A percentile compares a stretch with the other conserved stretches of the same genome.
Evolutionary conservation across 129 eudicot genomes (phyloP).

Genomic region (Flaveria sonorensis): DNA sequence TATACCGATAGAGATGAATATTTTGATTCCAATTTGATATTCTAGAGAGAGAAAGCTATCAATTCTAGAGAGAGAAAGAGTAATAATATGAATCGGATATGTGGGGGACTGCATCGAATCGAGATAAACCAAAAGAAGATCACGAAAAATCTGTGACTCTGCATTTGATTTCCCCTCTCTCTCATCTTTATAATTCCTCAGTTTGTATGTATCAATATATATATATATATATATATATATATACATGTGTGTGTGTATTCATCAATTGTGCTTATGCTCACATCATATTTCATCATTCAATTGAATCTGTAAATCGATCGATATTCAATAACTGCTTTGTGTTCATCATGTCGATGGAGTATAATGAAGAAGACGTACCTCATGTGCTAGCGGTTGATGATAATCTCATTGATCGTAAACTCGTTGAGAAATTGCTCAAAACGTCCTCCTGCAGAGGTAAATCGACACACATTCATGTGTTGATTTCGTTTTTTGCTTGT

Average conservation of each 20-base stretch:
- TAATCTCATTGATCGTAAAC: constrained; percentile 68
- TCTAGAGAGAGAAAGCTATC: constrained; percentile 13
- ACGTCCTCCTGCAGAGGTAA: constrained; percentile 76
- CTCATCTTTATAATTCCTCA: constrained; percentile 18
- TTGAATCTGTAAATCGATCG: not conserved
- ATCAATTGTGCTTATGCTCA: constrained; percentile 22
- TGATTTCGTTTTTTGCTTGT: not conserved
- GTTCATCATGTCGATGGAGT: constrained; percentile 24
- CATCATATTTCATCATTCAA: constrained; percentile 23
- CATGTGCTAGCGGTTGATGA: constrained; percentile 92
- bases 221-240: not conserved
- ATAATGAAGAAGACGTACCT: constrained; percentile 40
- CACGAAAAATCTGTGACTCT: constrained; percentile 73
- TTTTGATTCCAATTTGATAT: constrained; percentile 23
- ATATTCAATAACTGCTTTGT: not conserved
- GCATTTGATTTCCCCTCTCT: constrained; percentile 37
- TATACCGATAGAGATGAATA: constrained; percentile 12
- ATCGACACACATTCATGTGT: not conserved
- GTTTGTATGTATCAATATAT: not conserved
- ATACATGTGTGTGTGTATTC: not conserved
- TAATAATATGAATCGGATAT: constrained; percentile 27
- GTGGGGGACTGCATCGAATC: constrained; percentile 56
- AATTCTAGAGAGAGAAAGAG: constrained; percentile 32
- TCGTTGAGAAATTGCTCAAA: constrained; percentile 72
- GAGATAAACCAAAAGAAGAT: constrained; percentile 56